phyloP scores from a whole-genome alignment of 2,329 filamentous ascomycete species.

The Sarocladium strictum region DNA sequence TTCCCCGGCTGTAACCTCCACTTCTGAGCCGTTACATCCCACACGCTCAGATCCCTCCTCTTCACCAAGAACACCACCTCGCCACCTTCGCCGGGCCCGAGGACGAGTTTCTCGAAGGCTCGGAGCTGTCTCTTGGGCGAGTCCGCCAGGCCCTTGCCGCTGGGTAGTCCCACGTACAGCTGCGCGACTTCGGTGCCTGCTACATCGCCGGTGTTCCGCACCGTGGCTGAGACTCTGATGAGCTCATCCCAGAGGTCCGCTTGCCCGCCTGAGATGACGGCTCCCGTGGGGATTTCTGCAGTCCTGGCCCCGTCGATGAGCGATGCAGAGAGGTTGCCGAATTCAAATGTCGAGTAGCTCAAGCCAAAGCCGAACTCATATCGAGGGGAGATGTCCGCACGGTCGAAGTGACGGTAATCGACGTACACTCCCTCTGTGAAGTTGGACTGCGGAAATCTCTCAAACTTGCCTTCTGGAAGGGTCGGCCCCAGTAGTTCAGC shows the following conservation, averaged over 20 bases:
- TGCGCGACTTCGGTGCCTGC: conserved; percentile 28
- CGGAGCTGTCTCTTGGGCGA: conserved; percentile 55
- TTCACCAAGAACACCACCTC: conserved; percentile 49
- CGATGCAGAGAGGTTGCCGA: conserved; percentile 23
- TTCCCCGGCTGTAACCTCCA: conserved; percentile 37
- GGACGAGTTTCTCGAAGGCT: conserved; percentile 56
- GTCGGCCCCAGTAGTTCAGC: conserved; percentile 29
- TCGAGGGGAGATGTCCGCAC: conserved; percentile 49
- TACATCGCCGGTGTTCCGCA: conserved; percentile 39
- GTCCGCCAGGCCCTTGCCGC: conserved; percentile 27
- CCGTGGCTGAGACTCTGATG: conserved; percentile 28
- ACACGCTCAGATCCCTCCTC: conserved; percentile 60
- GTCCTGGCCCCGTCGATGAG: conserved; percentile 20
- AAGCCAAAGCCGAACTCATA: conserved; percentile 67
- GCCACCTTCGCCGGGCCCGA: conserved; percentile 41
- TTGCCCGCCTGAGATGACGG: conserved; percentile 45
- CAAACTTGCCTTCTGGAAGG: conserved; percentile 23
- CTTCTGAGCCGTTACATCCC: conserved; percentile 55
- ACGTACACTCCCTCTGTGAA: conserved; percentile 62
- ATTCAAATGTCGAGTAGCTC: conserved; percentile 58
- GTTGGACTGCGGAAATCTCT: conserved; percentile 24
- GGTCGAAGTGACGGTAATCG: conserved; percentile 62
- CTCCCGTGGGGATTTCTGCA: conserved; percentile 17
- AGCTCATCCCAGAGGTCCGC: conserved; percentile 46
- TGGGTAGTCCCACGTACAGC: conserved; percentile 28